Percentiles rank a stretch among this genome's conserved stretches.
These are phyloP conservation scores for Cucumis hystrix DNA, from an alignment of 306 rosid species.

Conservation along the genomic window DNA sequence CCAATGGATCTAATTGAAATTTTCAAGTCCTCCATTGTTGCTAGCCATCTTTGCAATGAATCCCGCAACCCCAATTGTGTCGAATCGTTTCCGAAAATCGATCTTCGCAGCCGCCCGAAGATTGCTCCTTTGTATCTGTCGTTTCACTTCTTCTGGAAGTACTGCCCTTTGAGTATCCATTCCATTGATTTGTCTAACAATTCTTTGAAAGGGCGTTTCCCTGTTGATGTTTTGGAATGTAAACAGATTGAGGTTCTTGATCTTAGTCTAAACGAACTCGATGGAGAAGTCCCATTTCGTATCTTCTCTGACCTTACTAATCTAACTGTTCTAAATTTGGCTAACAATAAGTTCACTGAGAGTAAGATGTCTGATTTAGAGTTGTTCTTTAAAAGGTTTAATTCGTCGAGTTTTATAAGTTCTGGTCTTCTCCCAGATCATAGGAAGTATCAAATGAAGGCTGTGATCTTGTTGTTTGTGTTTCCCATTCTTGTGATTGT, in stretches of 20 bases:
- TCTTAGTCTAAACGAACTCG: constrained; percentile 38
- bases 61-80: constrained; percentile 48
- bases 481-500: constrained; percentile 45
- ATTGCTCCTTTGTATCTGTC: constrained; percentile 49
- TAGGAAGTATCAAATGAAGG: constrained; percentile 26
- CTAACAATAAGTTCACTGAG: constrained; percentile 44
- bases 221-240: constrained; percentile 39
- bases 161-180: constrained; percentile 37
- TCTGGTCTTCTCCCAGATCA: constrained; percentile 42
- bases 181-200: constrained; percentile 49
- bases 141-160: constrained; percentile 67
- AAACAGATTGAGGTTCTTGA: constrained; percentile 49
- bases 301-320: constrained; percentile 33
- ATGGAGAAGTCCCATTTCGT: constrained; percentile 42
- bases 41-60: constrained; percentile 65
- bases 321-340: constrained; percentile 43
- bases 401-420: constrained; percentile 39
- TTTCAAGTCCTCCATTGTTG: constrained; percentile 56
- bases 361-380: constrained; percentile 25
- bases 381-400: constrained; percentile 39
- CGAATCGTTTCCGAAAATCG: constrained; percentile 53
- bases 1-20: constrained; percentile 41
- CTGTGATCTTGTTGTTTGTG: constrained; percentile 27
- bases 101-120: constrained; percentile 41
- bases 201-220: constrained; percentile 45